Percentiles rank a stretch among this genome's conserved stretches.
Conservation (phyloP, 2,329 filamentous ascomycete species). For the Penicillium corylophilum region DNA sequence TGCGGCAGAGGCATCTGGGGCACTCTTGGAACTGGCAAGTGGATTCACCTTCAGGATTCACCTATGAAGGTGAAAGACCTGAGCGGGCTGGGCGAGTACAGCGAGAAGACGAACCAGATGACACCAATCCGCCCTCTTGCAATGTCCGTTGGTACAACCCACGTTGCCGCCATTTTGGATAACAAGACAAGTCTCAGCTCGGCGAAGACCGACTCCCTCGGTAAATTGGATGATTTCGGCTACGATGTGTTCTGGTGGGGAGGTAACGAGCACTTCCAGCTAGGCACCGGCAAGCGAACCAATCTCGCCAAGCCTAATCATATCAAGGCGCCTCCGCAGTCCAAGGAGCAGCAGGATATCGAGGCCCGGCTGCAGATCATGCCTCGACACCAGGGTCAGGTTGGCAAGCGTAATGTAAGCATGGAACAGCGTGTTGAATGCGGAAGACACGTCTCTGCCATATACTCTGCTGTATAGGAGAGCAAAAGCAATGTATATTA, state of each 20-base stretch:
- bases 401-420: constrained; percentile 69
- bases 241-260: constrained; percentile 91
- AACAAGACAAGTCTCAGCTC: constrained; percentile 71
- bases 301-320: constrained; percentile 75
- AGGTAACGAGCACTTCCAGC: constrained; percentile 88
- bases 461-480: constrained; percentile 67
- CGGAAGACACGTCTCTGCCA: constrained; percentile 74
- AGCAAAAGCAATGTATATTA: constrained; percentile 18
- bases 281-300: constrained; percentile 85
- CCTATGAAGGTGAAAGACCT: constrained; percentile 80
- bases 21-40: constrained; percentile 77
- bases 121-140: constrained; percentile 75
- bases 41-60: constrained; percentile 78
- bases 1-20: constrained; percentile 85
- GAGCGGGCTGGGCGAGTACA: constrained; percentile 81
- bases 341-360: constrained; percentile 59
- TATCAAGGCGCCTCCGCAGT: constrained; percentile 70
- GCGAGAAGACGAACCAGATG: constrained; percentile 66
- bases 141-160: constrained; percentile 74
- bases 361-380: constrained; percentile 78
- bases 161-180: constrained; percentile 78
- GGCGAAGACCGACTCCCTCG: constrained; percentile 51
- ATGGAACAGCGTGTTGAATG: constrained; percentile 88
- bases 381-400: constrained; percentile 67
- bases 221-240: constrained; percentile 79